Evolutionary conservation across 441 rosid genomes (phyloP).

Genomic region (Populus hybrid): DNA sequence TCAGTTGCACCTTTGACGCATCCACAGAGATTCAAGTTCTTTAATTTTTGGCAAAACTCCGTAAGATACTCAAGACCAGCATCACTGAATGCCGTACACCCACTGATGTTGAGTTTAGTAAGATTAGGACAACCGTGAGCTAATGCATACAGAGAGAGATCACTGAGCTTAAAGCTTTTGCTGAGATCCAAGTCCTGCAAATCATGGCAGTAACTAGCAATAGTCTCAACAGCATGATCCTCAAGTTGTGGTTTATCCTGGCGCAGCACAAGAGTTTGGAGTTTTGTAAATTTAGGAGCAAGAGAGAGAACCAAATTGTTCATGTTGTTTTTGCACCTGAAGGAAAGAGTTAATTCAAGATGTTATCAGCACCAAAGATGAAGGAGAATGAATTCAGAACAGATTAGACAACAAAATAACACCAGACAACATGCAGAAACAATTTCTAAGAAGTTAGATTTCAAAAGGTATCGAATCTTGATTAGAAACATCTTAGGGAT

Average conservation of each 20-base stretch:
- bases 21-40: conserved; percentile 80
- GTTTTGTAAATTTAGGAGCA: conserved; percentile 71
- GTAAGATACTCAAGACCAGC: conserved; percentile 58
- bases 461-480: background rate
- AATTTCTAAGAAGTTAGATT: background rate
- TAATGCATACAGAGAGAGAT: conserved; percentile 58
- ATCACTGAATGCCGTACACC: conserved; percentile 73
- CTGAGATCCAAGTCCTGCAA: conserved; percentile 88
- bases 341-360: conserved; percentile 9
- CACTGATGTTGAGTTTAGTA: conserved; percentile 88
- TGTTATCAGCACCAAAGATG: background rate
- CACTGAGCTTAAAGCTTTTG: conserved; percentile 87
- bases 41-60: conserved; percentile 55
- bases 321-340: conserved; percentile 84
- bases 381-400: background rate
- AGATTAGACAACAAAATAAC: background rate
- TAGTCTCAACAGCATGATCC: conserved; percentile 71
- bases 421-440: background rate
- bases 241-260: conserved; percentile 90
- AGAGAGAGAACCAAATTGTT: conserved; percentile 76
- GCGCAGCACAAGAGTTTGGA: conserved; percentile 65
- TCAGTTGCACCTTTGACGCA: conserved; percentile 83
- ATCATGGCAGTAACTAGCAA: conserved; percentile 74
- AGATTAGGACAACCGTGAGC: conserved; percentile 88
- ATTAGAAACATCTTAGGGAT: background rate